Conservation (phyloP, 257 asterid species). For the Leonotis leonurus region DNA sequence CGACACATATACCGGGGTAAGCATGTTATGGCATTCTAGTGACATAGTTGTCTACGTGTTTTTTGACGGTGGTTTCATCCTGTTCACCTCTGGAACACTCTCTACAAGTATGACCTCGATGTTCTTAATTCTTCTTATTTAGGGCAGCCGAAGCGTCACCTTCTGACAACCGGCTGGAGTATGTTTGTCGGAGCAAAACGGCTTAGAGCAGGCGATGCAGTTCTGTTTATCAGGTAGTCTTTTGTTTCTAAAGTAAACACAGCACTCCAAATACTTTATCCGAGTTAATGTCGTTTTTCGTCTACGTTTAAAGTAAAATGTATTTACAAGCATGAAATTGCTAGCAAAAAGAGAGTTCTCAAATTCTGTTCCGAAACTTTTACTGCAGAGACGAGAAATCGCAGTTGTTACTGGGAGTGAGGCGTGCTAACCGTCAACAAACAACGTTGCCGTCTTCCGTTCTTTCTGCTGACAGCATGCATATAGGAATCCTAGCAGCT, state of each 20-base stretch:
- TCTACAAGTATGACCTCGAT: not conserved
- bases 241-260: not conserved
- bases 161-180: slow-evolving; percentile 97
- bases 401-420: slow-evolving; percentile 77
- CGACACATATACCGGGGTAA: slow-evolving; percentile 93
- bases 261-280: not conserved
- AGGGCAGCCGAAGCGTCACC: slow-evolving; percentile 98
- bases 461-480: slow-evolving; percentile 98
- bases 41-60: not conserved
- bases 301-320: too few relatives aligned
- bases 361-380: not conserved
- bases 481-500: slow-evolving; percentile 95
- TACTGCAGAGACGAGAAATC: slow-evolving; percentile 73
- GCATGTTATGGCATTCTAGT: slow-evolving; percentile 3
- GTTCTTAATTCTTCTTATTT: slow-evolving; percentile 17
- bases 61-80: too few relatives aligned
- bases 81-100: not conserved
- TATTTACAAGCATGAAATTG: too few relatives aligned
- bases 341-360: not conserved
- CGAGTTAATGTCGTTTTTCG: not conserved
- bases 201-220: slow-evolving; percentile 89
- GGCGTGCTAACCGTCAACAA: slow-evolving; percentile 88
- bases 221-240: slow-evolving; percentile 78
- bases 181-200: slow-evolving; percentile 95
- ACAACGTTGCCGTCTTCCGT: slow-evolving; percentile 84